A percentile compares a stretch with the other conserved stretches of the same genome.
These are phyloP conservation scores for Zygotorulaspora sp. DNA, from an alignment of 805 yeast species.

Conservation along the genomic window DNA sequence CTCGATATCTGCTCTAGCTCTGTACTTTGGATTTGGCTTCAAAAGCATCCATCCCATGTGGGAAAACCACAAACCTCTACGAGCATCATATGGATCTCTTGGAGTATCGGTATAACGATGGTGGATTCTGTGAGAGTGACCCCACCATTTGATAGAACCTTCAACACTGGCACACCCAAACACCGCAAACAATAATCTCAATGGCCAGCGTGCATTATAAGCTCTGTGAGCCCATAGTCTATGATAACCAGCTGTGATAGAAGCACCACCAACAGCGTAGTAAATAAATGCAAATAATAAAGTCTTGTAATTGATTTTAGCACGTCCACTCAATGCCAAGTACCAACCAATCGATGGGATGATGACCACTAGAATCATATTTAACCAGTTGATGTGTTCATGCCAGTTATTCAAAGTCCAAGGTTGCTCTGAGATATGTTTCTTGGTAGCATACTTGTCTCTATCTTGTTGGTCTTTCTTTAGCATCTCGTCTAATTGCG, in stretches of 20 bases:
- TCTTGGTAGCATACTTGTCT: constrained; percentile 36
- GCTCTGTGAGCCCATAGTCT: constrained; percentile 76
- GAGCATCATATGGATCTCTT: constrained; percentile 84
- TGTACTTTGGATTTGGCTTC: constrained; percentile 75
- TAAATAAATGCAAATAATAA: constrained; percentile 44
- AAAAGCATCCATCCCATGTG: constrained; percentile 85
- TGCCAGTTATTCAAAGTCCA: constrained; percentile 74
- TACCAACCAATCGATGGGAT: constrained; percentile 55
- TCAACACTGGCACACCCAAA: constrained; percentile 82
- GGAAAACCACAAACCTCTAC: constrained; percentile 77
- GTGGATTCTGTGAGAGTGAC: constrained; percentile 78
- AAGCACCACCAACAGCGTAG: constrained; percentile 60
- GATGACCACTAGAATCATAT: constrained; percentile 56
- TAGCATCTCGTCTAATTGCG: constrained; percentile 44
- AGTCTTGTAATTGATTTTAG: constrained; percentile 49
- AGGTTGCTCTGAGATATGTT: constrained; percentile 71
- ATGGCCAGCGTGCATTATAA: constrained; percentile 56
- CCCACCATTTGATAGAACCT: constrained; percentile 89
- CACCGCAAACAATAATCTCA: constrained; percentile 61
- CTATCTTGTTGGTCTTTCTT: constrained; percentile 42
- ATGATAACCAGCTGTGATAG: constrained; percentile 83
- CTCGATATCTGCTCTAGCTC: constrained; percentile 77
- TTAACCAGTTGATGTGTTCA: constrained; percentile 74
- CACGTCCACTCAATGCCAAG: constrained; percentile 37
- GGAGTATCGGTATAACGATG: constrained; percentile 81